Evolutionary conservation across 2,329 filamentous ascomycete species (phyloP).

Genomic region (Hypoxylon sp.): DNA sequence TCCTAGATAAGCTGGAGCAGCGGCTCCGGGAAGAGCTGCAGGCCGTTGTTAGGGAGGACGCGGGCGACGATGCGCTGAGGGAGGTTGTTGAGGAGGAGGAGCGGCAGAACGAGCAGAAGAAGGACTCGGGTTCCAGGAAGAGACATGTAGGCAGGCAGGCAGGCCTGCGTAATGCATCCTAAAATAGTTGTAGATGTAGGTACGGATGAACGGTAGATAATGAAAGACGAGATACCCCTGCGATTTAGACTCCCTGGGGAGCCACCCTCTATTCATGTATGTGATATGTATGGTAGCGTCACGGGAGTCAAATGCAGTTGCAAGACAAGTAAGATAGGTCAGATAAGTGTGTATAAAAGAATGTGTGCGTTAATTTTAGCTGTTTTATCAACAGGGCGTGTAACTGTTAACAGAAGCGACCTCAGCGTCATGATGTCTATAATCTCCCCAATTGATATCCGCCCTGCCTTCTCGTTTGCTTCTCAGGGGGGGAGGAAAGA

Average conservation of each 20-base stretch:
- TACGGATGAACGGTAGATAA: background rate
- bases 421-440: conserved; percentile 3
- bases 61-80: conserved; percentile 29
- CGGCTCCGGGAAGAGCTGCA: conserved; percentile 68
- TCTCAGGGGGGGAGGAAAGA: conserved; percentile 13
- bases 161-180: no score
- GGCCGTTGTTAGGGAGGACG: conserved; percentile 40
- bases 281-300: background rate
- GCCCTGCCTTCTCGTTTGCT: conserved; percentile 1
- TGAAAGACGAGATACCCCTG: conserved; percentile 17
- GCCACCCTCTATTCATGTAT: background rate
- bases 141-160: background rate
- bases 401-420: conserved; percentile 17
- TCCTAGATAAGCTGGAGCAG: conserved; percentile 74
- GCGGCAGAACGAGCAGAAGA: conserved; percentile 56
- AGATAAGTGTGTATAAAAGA: conserved; percentile 18
- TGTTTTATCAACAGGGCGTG: conserved; percentile 1
- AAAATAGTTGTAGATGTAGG: no score
- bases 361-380: conserved; percentile 3
- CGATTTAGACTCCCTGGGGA: background rate
- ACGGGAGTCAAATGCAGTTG: background rate
- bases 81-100: conserved; percentile 48
- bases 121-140: conserved; percentile 9
- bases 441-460: background rate
- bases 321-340: background rate